phyloP scores from a whole-genome alignment of 2,329 filamentous ascomycete species.

The Magnaporthales sp. region DNA sequence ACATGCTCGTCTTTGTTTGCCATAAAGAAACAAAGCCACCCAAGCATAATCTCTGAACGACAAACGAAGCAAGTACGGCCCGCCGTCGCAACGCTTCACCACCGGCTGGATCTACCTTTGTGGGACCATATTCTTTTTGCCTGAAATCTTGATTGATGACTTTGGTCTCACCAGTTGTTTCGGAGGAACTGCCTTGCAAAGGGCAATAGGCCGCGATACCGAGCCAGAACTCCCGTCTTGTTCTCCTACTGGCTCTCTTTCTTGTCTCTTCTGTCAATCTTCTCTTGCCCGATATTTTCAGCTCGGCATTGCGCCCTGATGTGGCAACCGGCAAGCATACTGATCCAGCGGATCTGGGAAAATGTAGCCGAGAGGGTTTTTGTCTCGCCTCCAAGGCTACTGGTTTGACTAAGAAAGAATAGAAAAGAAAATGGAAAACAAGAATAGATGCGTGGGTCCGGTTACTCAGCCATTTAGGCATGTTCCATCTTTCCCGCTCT shows the following conservation, averaged over 20 bases:
- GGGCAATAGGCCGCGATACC: background rate
- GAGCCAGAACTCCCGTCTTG: background rate
- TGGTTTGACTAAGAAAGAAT: background rate
- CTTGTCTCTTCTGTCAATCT: background rate
- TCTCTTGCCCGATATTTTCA: background rate
- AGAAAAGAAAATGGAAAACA: background rate
- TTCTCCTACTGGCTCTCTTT: background rate
- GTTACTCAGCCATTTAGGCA: background rate
- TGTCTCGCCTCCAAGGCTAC: background rate
- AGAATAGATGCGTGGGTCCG: background rate
- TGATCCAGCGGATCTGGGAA: background rate
- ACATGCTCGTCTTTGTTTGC: background rate
- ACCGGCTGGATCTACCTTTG: background rate
- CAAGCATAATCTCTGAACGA: background rate
- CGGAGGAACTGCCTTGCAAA: background rate
- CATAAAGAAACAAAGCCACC: background rate
- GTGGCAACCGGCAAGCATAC: background rate
- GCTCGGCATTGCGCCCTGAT: background rate
- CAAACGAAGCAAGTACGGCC: background rate
- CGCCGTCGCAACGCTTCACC: background rate
- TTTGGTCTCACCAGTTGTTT: background rate
- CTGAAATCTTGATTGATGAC: background rate
- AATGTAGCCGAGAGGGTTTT: background rate
- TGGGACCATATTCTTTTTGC: background rate
- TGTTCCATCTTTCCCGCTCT: background rate